Evolutionary conservation across 2,329 filamentous ascomycete genomes (phyloP).

Genomic region (Alternaria triticimaculans): DNA sequence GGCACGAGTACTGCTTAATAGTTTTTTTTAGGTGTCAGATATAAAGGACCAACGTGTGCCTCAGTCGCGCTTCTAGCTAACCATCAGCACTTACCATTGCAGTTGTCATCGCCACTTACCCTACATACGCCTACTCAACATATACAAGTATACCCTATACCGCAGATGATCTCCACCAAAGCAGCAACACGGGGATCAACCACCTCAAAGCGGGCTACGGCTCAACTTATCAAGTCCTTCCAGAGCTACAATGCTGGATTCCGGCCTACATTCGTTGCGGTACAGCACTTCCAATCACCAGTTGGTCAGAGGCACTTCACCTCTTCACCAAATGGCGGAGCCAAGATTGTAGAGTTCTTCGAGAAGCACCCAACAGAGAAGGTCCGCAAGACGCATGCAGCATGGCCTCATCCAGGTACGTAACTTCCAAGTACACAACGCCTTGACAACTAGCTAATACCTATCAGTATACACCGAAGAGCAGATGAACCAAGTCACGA

Average conservation of each 20-base stretch:
- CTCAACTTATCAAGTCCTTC: conserved; percentile 47
- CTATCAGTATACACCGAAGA: conserved; percentile 70
- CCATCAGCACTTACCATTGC: conserved; percentile 16
- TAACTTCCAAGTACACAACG: background rate
- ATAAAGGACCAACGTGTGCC: conserved; percentile 35
- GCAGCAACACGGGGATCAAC: conserved; percentile 32
- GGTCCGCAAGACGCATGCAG: conserved; percentile 54
- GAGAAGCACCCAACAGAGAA: conserved; percentile 52
- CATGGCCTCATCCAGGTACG: conserved; percentile 58
- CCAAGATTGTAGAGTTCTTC: conserved; percentile 55
- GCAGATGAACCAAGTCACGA: conserved; percentile 76
- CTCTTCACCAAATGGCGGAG: conserved; percentile 41
- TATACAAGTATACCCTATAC: conserved; percentile 11
- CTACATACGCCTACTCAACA: conserved; percentile 4
- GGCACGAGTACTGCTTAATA: conserved; percentile 1
- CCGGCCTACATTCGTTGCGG: conserved; percentile 43
- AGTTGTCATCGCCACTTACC: conserved; percentile 1
- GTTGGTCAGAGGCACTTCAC: conserved; percentile 50
- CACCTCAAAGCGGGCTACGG: conserved; percentile 46
- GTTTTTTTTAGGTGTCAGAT: conserved; percentile 26
- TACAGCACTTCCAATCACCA: conserved; percentile 32
- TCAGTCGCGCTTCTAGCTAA: conserved; percentile 26
- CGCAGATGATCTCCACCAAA: conserved; percentile 40
- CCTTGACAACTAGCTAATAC: conserved; percentile 12
- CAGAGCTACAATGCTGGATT: conserved; percentile 40